phyloP scores from a whole-genome alignment of 2,329 filamentous ascomycete genomes.

The Verticillium alfalfae region DNA sequence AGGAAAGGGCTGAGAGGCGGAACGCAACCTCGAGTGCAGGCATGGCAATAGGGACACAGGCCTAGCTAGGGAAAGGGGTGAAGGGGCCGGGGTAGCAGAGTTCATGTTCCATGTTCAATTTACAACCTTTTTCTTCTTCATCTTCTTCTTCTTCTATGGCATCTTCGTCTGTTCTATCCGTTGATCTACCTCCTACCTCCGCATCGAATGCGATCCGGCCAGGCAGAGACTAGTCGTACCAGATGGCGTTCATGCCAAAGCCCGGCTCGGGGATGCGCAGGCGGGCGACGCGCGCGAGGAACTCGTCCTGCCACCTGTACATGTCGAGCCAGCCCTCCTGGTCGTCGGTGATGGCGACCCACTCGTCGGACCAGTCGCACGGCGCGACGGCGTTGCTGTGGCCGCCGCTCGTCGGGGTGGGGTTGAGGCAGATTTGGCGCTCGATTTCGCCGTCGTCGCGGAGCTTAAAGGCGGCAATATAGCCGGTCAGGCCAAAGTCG shows the following conservation, averaged over 20 bases:
- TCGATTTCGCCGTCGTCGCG: slow-evolving; percentile 65
- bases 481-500: slow-evolving; percentile 69
- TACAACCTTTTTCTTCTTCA: neutral
- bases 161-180: neutral
- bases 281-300: slow-evolving; percentile 69
- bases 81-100: neutral
- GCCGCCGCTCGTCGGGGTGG: slow-evolving; percentile 80
- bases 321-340: slow-evolving; percentile 85
- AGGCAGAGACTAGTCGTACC: slow-evolving; percentile 58
- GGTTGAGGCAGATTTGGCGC: slow-evolving; percentile 72
- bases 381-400: slow-evolving; percentile 86
- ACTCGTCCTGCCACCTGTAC: slow-evolving; percentile 81
- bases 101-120: neutral
- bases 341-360: slow-evolving; percentile 85
- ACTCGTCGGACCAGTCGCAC: slow-evolving; percentile 80
- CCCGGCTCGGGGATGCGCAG: slow-evolving; percentile 78
- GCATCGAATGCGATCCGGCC: neutral
- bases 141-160: neutral
- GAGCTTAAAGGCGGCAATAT: slow-evolving; percentile 75
- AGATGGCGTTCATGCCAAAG: slow-evolving; percentile 95
- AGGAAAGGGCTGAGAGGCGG: neutral
- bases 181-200: neutral
- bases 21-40: neutral
- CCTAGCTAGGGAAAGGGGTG: neutral
- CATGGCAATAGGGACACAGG: neutral